Conservation (phyloP, 345 rosid genomes). For the Syzygium aqueum region DNA sequence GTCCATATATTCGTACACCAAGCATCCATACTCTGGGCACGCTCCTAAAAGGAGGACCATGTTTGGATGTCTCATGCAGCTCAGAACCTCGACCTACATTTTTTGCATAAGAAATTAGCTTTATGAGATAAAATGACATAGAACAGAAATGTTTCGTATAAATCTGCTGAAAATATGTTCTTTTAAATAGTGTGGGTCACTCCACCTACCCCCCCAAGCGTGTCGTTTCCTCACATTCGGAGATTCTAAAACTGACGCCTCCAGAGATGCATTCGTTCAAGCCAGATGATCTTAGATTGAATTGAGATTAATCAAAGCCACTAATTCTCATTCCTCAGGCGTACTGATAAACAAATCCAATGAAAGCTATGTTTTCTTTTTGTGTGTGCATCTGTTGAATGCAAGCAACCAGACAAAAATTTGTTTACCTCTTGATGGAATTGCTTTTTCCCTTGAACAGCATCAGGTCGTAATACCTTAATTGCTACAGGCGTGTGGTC, state of each 20-base stretch:
- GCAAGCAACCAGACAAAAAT: not conserved
- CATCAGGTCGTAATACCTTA: conserved; percentile 82
- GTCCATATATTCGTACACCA: conserved; percentile 81
- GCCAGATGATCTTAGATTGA: not conserved
- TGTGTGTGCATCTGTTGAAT: not conserved
- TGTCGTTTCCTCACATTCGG: not conserved
- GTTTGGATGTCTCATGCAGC: conserved; percentile 82
- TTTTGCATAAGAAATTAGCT: not conserved
- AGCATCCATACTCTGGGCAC: conserved; percentile 83
- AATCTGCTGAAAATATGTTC: not conserved
- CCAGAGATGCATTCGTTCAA: not conserved
- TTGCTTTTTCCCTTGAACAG: conserved; percentile 84
- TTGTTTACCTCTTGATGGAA: conserved; percentile 75
- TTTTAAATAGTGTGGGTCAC: not conserved
- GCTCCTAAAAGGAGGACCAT: conserved; percentile 96
- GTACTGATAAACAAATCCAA: not conserved
- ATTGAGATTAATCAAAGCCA: not conserved
- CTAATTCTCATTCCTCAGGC: not conserved
- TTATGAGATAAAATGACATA: not conserved
- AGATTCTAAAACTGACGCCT: not conserved
- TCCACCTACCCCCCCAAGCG: not conserved
- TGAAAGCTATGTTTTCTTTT: not conserved
- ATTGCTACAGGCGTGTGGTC: conserved; percentile 91
- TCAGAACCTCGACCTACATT: conserved; percentile 66
- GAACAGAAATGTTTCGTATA: not conserved